Evolutionary conservation across 768 basidiomycete genomes (phyloP).

Genomic region (Postia placenta): DNA sequence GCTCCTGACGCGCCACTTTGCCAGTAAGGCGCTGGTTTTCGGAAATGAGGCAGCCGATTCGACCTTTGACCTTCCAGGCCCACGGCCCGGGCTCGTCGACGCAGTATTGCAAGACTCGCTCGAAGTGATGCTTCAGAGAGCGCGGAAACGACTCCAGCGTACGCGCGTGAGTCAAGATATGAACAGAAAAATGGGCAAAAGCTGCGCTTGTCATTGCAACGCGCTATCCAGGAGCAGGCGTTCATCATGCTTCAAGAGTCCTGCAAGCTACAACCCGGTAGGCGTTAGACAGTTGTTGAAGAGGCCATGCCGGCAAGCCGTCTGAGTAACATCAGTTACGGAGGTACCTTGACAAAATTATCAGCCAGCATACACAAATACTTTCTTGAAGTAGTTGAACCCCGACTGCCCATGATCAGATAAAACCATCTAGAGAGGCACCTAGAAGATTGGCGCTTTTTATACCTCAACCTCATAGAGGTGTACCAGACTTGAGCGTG

Average conservation of each 20-base stretch:
- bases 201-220: slow-evolving; percentile 60
- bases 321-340: too few species aligned
- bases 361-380: slow-evolving; percentile 26
- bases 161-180: too few species aligned
- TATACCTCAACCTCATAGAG: slow-evolving; percentile 53
- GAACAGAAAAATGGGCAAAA: slow-evolving; percentile 56
- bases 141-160: too few species aligned
- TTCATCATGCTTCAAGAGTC: slow-evolving; percentile 45
- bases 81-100: slow-evolving; percentile 33
- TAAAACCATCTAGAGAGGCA: slow-evolving; percentile 28
- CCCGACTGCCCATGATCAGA: slow-evolving; percentile 34
- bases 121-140: slow-evolving; percentile 36
- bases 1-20: slow-evolving; percentile 18
- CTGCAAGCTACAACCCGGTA: slow-evolving; percentile 37
- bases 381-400: slow-evolving; percentile 30
- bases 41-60: slow-evolving; percentile 19
- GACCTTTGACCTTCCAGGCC: slow-evolving; percentile 29
- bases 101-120: slow-evolving; percentile 44
- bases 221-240: slow-evolving; percentile 33
- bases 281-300: slow-evolving; percentile 40
- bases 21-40: slow-evolving; percentile 14
- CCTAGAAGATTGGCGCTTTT: slow-evolving; percentile 41
- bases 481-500: slow-evolving; percentile 47
- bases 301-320: too few species aligned
- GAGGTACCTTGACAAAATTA: too few species aligned